Evolutionary conservation across 257 asterid genomes (phyloP), one percentile per base, ranked within the genome.

Genomic region (Lycium ferocissimum): DNA sequence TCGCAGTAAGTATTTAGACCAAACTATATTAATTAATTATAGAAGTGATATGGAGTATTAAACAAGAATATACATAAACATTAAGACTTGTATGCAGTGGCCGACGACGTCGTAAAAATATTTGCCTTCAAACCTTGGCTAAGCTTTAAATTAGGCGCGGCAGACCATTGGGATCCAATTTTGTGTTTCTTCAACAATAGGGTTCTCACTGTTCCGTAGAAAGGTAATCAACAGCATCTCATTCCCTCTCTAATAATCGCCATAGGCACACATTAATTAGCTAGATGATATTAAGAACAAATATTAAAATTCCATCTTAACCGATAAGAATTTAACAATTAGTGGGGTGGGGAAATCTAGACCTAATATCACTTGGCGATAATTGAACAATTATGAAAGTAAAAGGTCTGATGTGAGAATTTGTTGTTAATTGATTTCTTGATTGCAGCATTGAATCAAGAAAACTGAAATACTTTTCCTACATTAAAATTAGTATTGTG

Each of bases 111-210:
- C 26, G 65, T 17, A 58, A 7, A 61, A 6, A 2, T 59, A 62
- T 11, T 72, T 20, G 6, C 51, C 58, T 73, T 73, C 18, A 47
- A 73, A 73, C 6, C 40, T 45, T 73, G 0, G 43, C 18, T 62
- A 62, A 62, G 37, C 69, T 72, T 43, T 72, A 43, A 73, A 5
- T 73, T 73, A n/a, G 59, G 62, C 61, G 81, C 40, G 37, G 80
- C 15, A n/a, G 37, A 18, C 15, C 0, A 40, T 26, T 54, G 79
- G 17, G 56, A 71, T 40, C 56, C 79, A 40, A 71, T 40, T 40
- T 70, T 71, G 15, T 0, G 26, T 71, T 71, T 71, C 79, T 71
- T 43, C 6, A 43, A 71, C 37, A 18, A 9, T 18, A 72, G 81
- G 81, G 81, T 49, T 75, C 17, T 14, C 0, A 22, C 61, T 47